Evolutionary conservation across 2,329 filamentous ascomycete genomes (phyloP).

Genomic region (Pestalotiopsis sp.): DNA sequence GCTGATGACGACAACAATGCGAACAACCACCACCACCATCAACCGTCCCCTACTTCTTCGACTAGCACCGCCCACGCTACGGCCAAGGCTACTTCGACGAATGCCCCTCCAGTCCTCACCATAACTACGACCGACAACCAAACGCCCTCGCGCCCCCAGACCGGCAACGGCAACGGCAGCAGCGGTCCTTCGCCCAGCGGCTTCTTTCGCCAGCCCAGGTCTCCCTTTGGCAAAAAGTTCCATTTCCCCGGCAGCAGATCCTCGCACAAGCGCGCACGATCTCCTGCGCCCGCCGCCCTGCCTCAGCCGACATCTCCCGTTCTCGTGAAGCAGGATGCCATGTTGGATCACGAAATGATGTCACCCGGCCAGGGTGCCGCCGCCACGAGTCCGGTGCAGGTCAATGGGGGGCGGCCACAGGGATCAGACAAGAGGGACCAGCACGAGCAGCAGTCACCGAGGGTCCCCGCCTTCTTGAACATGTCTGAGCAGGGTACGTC

Average conservation of each 20-base stretch:
- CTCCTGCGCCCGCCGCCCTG: conserved; percentile 32
- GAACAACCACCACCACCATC: neutral
- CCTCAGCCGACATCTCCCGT: conserved; percentile 24
- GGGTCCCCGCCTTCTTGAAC: conserved; percentile 55
- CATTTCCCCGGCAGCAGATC: conserved; percentile 38
- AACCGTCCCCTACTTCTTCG: neutral
- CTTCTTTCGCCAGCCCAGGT: conserved; percentile 24
- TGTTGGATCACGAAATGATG: conserved; percentile 26
- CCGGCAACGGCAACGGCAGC: conserved; percentile 12
- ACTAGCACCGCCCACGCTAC: neutral
- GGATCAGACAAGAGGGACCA: conserved; percentile 30
- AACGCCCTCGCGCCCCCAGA: conserved; percentile 17
- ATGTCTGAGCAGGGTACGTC: conserved; percentile 37
- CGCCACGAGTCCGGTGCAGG: neutral
- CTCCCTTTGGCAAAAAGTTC: conserved; percentile 44
- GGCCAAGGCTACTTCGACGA: conserved; percentile 11
- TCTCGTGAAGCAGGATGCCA: conserved; percentile 40
- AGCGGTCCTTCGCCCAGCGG: conserved; percentile 17
- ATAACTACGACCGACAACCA: conserved; percentile 29
- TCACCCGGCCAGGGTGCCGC: conserved; percentile 13
- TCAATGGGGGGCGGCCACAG: conserved; percentile 26
- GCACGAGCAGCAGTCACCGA: conserved; percentile 20
- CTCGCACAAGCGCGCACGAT: conserved; percentile 50
- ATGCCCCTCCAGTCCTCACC: conserved; percentile 25
- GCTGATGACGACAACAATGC: neutral